These are phyloP conservation scores for Pythium folliculosum DNA, from an alignment of 352 stramenopile species.

Conservation along the genomic window DNA sequence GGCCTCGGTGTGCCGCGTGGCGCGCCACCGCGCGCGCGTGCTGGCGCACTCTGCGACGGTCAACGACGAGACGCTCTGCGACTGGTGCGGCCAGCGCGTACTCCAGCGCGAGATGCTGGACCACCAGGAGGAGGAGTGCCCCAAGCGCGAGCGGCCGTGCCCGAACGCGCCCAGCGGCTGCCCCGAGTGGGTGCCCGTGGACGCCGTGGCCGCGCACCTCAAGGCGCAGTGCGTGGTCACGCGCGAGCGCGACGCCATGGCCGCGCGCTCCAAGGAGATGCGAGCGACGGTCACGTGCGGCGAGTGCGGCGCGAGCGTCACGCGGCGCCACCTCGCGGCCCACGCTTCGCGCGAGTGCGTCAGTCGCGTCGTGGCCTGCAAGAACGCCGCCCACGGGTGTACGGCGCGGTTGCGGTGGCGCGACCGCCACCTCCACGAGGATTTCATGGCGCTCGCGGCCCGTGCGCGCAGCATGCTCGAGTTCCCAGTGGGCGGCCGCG, in stretches of 20 bases:
- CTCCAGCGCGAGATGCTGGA: conserved; percentile 71
- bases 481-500: conserved; percentile 48
- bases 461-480: conserved; percentile 50
- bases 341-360: conserved; percentile 56
- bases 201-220: conserved; percentile 53
- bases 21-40: conserved; percentile 39
- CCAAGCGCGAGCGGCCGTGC: conserved; percentile 65
- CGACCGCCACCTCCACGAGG: conserved; percentile 71
- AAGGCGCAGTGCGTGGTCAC: conserved; percentile 50
- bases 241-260: conserved; percentile 56
- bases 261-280: conserved; percentile 46
- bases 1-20: conserved; percentile 45
- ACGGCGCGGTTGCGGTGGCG: conserved; percentile 55
- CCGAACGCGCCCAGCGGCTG: conserved; percentile 62
- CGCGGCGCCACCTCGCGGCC: conserved; percentile 37
- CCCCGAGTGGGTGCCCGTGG: conserved; percentile 70
- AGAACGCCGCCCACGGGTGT: conserved; percentile 69
- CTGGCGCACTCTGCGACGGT: conserved; percentile 41
- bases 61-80: conserved; percentile 58
- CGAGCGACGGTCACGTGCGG: conserved; percentile 43
- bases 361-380: conserved; percentile 65
- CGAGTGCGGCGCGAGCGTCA: conserved; percentile 53
- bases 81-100: conserved; percentile 64
- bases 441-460: conserved; percentile 47
- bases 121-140: conserved; percentile 81